Evolutionary conservation across 306 rosid species (phyloP), one percentile per base, ranked within the genome.

Genomic region (Pachyrhizus erosus): DNA sequence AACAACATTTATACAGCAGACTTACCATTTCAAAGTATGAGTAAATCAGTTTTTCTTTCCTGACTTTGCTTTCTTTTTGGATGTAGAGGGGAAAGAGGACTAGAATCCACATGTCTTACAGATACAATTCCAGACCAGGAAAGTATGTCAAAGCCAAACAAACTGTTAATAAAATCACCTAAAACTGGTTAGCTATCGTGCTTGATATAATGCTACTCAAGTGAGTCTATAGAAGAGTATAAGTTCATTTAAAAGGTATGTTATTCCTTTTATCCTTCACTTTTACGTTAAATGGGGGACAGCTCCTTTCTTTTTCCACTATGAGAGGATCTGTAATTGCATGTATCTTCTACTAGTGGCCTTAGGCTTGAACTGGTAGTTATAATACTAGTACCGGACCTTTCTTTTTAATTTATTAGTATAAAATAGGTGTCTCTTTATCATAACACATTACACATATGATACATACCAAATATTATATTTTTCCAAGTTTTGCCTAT

Each of bases 101-200:
- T 24, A 42, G 17, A 77, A 83, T 39, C 65, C 55, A 14, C 39
- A 33, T 70, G 73, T 21, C 57, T 26, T 75, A 61, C 78, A 26
- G 55, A 61, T 67, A 65, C 78, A 55, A 61, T 26, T 61, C n/a
- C 78, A 55, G 74, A 51, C 69, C 9, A 20, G 51, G 40, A 23
- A 62, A 54, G 43, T 62, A 64, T 62, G 48, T 49, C 51, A 65
- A 77, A 49, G 51, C 70, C 18, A 20, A 34, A 80, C 42, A 62
- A 71, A 61, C 31, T 52, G 62, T 51, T n/a, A 61, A 7, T 74
- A 24, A 33, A 80, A 75, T 58, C 58, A 48, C 73, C 64, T 76
- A 46, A 77, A 46, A 70, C 29, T 55, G 73, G 1, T 33, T 29
- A 8, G 77, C 60, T 51, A 57, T 77, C 21, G 55, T 57, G 34